phyloP scores from a whole-genome alignment of 164 flowering plant genomes.

The Aristolochia californica region DNA sequence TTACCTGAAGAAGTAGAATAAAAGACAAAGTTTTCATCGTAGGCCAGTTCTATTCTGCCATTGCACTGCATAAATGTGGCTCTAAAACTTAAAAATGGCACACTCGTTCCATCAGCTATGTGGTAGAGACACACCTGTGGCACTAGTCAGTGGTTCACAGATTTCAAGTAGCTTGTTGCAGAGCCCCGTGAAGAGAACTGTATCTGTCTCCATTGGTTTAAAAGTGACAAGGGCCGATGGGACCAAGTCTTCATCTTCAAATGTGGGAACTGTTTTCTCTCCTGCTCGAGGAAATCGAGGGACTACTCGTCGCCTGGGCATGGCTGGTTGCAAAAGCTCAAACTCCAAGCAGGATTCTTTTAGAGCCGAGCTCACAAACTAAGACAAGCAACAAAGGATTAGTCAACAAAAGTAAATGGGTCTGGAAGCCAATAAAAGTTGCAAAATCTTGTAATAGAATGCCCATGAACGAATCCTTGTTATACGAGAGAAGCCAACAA shows the following conservation, averaged over 20 bases:
- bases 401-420: background rate
- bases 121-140: background rate
- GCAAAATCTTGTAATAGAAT: background rate
- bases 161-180: constrained; percentile 70
- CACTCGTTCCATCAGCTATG: no score
- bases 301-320: constrained; percentile 54
- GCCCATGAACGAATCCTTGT: background rate
- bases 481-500: background rate
- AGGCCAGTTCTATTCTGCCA: no score
- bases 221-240: constrained; percentile 89
- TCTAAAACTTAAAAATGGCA: no score
- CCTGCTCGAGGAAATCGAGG: constrained; percentile 48
- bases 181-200: constrained; percentile 73
- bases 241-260: constrained; percentile 82
- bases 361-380: constrained; percentile 77
- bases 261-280: constrained; percentile 26
- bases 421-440: background rate
- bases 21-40: no score
- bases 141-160: constrained; percentile 49
- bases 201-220: constrained; percentile 75
- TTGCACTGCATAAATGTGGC: no score
- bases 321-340: constrained; percentile 64
- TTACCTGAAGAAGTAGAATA: no score
- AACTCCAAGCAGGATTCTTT: constrained; percentile 78
- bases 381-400: constrained; percentile 8